Evolutionary conservation across 495 filamentous ascomycete species (phyloP), one percentile per base, ranked within the genome.

Genomic region (Podospora comata): DNA sequence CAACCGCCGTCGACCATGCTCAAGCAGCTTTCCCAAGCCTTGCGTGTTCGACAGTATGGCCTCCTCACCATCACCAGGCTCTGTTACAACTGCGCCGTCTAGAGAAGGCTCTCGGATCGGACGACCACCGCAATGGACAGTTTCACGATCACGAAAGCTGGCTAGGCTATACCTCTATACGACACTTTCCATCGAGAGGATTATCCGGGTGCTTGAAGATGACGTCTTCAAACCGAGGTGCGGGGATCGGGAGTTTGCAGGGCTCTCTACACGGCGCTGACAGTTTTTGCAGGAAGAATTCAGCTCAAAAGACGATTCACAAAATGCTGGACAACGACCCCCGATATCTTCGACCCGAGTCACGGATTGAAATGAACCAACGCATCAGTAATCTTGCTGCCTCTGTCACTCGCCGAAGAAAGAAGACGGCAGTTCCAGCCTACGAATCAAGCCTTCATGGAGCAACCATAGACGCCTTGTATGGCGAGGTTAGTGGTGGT

Each of bases 301-400:
- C 81, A 34, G 81, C 81, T 16, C 81, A 83, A 65, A 83, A 83
- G 67, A 80, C 78, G 39, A 79, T 82, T 55, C 80, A 83, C 44
- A 75, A 74, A 48, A 78, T 81, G 69, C 74, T 83, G 27, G 81
- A 81, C 58, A 81, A 83, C 60, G 81, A 83, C 30, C 78, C 81
- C 34, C 78, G 80, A 13, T 82, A 80, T 72, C 75, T 83, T 23
- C 76, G 80, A n/a, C 80, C 81, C 0, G 81, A 79, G 63, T 79
- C 78, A 19, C 76, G 81, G 18, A 68, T 75, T 4, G 81, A 83
- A 44, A 81, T 82, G 74, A 74, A 69, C 65, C 73, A 74, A 20
- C 79, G 81, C 18, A 78, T 82, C 44, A 66, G 65, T 26, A 75
- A 73, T 65, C 73, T 83, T 3, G 65, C 64, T 28, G 57, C 5